Conservation (phyloP, 2,329 filamentous ascomycete genomes). For the Pestalotiopsis sp. region DNA sequence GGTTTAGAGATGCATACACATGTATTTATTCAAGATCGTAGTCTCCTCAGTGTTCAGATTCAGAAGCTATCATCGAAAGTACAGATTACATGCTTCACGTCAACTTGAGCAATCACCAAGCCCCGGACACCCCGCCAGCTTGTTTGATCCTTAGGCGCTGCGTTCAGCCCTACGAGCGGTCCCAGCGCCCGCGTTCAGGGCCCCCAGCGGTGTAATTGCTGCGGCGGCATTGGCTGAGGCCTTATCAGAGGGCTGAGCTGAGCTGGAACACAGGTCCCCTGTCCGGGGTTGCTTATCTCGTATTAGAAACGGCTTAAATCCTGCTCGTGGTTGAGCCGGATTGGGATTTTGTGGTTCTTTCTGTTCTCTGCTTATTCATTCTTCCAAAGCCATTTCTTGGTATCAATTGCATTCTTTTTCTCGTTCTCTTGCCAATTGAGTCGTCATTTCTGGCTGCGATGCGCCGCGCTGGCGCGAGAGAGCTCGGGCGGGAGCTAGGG, state of each 20-base stretch:
- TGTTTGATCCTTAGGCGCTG: background rate
- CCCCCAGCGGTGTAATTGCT: background rate
- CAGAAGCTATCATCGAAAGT: background rate
- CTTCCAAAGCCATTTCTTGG: background rate
- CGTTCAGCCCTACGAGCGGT: conserved; percentile 5
- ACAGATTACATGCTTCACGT: background rate
- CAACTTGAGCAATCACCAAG: background rate
- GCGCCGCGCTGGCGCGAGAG: conserved; percentile 26
- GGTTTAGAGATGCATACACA: background rate
- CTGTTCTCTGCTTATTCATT: background rate
- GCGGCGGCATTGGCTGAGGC: background rate
- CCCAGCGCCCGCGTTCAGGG: background rate
- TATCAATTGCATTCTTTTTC: background rate
- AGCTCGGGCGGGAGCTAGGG: conserved; percentile 24
- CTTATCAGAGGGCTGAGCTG: background rate
- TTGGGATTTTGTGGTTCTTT: background rate
- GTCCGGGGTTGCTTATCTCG: background rate
- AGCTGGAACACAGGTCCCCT: background rate
- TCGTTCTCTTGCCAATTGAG: background rate
- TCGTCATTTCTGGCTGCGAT: conserved; percentile 17
- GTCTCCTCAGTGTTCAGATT: background rate
- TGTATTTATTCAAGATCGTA: background rate
- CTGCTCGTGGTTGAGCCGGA: background rate
- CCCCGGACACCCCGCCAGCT: background rate
- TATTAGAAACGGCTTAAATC: conserved; percentile 9